Conservation (phyloP, 805 yeast species). For the Lipomyces oligophaga region DNA sequence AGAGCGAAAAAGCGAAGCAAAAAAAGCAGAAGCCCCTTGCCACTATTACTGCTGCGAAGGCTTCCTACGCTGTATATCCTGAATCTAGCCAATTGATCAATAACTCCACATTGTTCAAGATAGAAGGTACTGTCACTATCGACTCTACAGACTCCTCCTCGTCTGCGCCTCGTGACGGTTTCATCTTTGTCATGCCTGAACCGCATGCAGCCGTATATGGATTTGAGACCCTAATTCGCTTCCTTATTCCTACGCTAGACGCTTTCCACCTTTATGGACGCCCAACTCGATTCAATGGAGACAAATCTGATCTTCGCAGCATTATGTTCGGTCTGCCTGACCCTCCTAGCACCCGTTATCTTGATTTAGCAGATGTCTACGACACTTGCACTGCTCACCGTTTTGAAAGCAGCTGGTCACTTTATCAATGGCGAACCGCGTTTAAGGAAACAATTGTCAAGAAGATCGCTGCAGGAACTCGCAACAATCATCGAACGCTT, state of each 20-base stretch:
- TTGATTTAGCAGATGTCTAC: slow-evolving; percentile 47
- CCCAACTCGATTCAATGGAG: slow-evolving; percentile 70
- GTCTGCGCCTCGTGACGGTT: slow-evolving; percentile 49
- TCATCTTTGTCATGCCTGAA: slow-evolving; percentile 78
- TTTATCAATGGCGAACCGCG: slow-evolving; percentile 55
- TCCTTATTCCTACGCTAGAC: slow-evolving; percentile 69
- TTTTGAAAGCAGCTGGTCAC: slow-evolving; percentile 49
- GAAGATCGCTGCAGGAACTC: slow-evolving; percentile 46
- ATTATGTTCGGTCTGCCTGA: slow-evolving; percentile 79
- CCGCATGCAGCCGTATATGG: slow-evolving; percentile 79
- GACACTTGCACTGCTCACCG: slow-evolving; percentile 47
- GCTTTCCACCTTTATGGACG: slow-evolving; percentile 78
- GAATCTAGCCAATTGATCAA: slow-evolving; percentile 77
- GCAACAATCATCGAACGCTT: slow-evolving; percentile 21
- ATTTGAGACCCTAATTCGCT: slow-evolving; percentile 78
- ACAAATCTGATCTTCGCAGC: slow-evolving; percentile 61
- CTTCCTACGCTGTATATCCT: slow-evolving; percentile 90
- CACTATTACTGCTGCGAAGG: slow-evolving; percentile 60
- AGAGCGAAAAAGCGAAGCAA: slow-evolving; percentile 68
- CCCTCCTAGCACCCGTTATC: slow-evolving; percentile 68
- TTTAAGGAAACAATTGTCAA: slow-evolving; percentile 54
- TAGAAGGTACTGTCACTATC: slow-evolving; percentile 59
- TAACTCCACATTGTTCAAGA: slow-evolving; percentile 78
- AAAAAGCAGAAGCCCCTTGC: slow-evolving; percentile 71
- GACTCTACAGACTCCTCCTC: slow-evolving; percentile 30